phyloP scores from a whole-genome alignment of 1,284 basidiomycete genomes.

The Phenoliferia sp. region DNA sequence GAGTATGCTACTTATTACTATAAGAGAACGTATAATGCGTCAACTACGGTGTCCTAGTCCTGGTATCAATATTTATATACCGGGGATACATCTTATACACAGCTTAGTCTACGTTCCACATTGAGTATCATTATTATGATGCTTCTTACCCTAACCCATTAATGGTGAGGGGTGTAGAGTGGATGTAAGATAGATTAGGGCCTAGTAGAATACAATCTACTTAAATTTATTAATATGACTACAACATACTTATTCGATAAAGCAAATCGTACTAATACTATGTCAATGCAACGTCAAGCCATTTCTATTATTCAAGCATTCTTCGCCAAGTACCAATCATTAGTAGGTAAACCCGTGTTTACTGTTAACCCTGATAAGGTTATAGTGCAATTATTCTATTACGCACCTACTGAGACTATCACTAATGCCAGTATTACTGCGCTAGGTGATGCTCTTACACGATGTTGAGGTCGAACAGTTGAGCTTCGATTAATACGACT shows the following conservation, averaged over 20 bases:
- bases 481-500: conserved; percentile 24
- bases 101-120: conserved; percentile 18
- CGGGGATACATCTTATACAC: conserved; percentile 15
- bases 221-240: conserved; percentile 20
- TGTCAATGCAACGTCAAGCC: conserved; percentile 25
- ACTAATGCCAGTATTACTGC: conserved; percentile 30
- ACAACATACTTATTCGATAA: conserved; percentile 23
- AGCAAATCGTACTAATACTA: conserved; percentile 16
- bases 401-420: conserved; percentile 12
- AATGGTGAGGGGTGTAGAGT: conserved; percentile 1
- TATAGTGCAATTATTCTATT: conserved; percentile 28
- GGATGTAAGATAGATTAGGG: background rate
- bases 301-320: conserved; percentile 19
- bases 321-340: conserved; percentile 12
- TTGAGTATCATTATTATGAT: too few relatives aligned
- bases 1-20: too few relatives aligned
- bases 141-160: conserved; percentile 20
- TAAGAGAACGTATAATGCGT: too few relatives aligned
- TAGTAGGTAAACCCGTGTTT: conserved; percentile 31
- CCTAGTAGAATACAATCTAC: conserved; percentile 5
- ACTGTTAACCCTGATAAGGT: conserved; percentile 24
- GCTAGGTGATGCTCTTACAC: conserved; percentile 32
- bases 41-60: conserved; percentile 9
- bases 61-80: conserved; percentile 2
- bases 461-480: conserved; percentile 23